Evolutionary conservation across 768 basidiomycete genomes (phyloP), one percentile per base, ranked within the genome.

Genomic region (Tubosaeta sp.): DNA sequence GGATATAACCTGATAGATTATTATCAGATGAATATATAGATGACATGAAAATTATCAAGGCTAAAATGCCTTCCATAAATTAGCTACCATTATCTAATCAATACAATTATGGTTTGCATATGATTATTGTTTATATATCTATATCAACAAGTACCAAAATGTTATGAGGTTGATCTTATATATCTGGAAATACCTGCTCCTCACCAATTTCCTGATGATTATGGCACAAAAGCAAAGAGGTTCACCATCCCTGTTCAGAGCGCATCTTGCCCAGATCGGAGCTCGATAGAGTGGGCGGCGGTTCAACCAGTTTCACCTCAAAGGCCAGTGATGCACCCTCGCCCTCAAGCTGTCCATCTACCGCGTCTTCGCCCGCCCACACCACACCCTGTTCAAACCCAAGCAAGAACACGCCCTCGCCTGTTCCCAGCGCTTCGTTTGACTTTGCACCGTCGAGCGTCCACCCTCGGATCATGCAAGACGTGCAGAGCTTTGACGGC

Each of bases 281-380:
- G 48, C 75, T 84, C 25, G 78, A 83, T 56, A 74, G 80, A 26
- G 65, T 83, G 38, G 77, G 76, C 22, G 65, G 65, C 17, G 83
- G 83, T 3, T 77, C 74, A 58, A 84, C 83, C 1, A 68, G 71
- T 55, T 60, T 79, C 4, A 69, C 78, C 34, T 63, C 74, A 9
- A 43, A 57, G 27, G 25, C 45, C 2, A 38, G n/a, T 14, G 22
- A 52, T 14, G 19, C 46, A 14, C 10, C 48, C 12, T 56, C 64
- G 0, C 45, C 57, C 7, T 46, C 59, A 12, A 50, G 52, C 16
- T 54, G 42, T 16, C 39, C 42, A 26, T 58, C 56, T 0, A 14
- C 51, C 2, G n/a, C 26, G 3, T 26, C 65, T 12, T 55, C 64
- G 14, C 50, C 52, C 11, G 53, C 58, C 13, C 38, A 56, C 0